Percentiles rank a stretch among this genome's conserved stretches.
Evolutionary conservation across 2,329 filamentous ascomycete species (phyloP).

Genomic region (Hypocrella siamensis): DNA sequence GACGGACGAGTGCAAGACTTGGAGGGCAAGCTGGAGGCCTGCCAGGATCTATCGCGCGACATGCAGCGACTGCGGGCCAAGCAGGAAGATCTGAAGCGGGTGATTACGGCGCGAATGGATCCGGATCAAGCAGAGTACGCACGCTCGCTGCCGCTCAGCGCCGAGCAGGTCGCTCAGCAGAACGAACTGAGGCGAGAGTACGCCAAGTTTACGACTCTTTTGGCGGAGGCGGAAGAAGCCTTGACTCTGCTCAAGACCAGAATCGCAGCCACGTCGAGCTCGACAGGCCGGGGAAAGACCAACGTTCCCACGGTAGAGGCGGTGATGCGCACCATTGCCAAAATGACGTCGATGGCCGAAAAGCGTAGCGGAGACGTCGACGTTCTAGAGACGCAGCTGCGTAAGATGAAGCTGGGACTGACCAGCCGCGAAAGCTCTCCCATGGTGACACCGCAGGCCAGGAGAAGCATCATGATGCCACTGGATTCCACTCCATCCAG

Average conservation of each 20-base stretch:
- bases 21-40: slow-evolving; percentile 50
- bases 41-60: slow-evolving; percentile 54
- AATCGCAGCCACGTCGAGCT: slow-evolving; percentile 43
- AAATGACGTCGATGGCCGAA: slow-evolving; percentile 87
- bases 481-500: slow-evolving; percentile 27
- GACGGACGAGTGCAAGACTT: slow-evolving; percentile 53
- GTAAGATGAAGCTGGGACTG: slow-evolving; percentile 45
- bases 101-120: slow-evolving; percentile 55
- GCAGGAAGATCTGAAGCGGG: slow-evolving; percentile 62
- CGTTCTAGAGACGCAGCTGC: slow-evolving; percentile 74
- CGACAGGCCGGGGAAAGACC: slow-evolving; percentile 26
- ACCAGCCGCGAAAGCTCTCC: slow-evolving; percentile 27
- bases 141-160: slow-evolving; percentile 58
- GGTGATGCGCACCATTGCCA: slow-evolving; percentile 77
- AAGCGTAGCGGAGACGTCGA: slow-evolving; percentile 84
- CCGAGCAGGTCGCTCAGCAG: slow-evolving; percentile 73
- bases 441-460: slow-evolving; percentile 21
- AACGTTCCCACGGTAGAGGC: slow-evolving; percentile 76
- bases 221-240: slow-evolving; percentile 67
- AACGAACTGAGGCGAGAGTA: slow-evolving; percentile 68
- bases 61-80: slow-evolving; percentile 57
- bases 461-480: slow-evolving; percentile 22
- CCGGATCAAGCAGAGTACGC: slow-evolving; percentile 48
- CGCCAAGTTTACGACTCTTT: slow-evolving; percentile 53
- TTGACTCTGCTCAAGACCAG: slow-evolving; percentile 66